A percentile compares a stretch with the other conserved stretches of the same genome.
These are phyloP conservation scores for Blepharisma stoltei DNA, from an alignment of 73 alveolate species.

Conservation along the genomic window DNA sequence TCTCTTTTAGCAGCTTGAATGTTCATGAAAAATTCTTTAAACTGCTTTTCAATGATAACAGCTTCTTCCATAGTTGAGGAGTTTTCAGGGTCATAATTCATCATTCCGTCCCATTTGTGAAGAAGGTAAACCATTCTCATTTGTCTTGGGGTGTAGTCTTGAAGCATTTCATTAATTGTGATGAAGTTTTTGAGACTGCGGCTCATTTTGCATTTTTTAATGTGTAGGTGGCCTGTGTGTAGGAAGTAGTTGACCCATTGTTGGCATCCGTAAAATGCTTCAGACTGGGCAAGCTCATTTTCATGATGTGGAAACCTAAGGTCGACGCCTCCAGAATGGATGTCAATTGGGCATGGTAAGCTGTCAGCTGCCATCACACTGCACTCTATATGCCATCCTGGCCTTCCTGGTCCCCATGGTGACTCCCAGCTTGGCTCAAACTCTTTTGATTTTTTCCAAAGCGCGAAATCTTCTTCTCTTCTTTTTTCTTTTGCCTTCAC, in stretches of 20 bases:
- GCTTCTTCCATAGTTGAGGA: conserved; percentile 81
- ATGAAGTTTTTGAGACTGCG: conserved; percentile 97
- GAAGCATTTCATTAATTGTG: conserved; percentile 83
- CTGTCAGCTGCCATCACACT: conserved; percentile 87
- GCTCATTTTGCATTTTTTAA: conserved; percentile 96
- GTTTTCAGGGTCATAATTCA: conserved; percentile 74
- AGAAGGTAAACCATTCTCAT: conserved; percentile 87
- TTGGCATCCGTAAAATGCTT: conserved; percentile 82
- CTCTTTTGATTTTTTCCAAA: conserved; percentile 97
- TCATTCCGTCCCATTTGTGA: conserved; percentile 87
- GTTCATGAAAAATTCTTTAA: conserved; percentile 79
- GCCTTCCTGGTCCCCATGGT: conserved; percentile 98
- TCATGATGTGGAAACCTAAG: conserved; percentile 90
- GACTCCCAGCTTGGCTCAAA: conserved; percentile 99
- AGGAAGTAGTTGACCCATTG: conserved; percentile 99
- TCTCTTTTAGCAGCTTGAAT: conserved; percentile 71
- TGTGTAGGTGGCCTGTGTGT: conserved; percentile 99
- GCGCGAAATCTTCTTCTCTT: conserved; percentile 92
- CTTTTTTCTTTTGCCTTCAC: conserved; percentile 83
- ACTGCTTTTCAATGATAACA: conserved; percentile 77
- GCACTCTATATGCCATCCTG: conserved; percentile 99
- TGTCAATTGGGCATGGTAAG: conserved; percentile 85
- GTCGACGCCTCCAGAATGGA: conserved; percentile 92
- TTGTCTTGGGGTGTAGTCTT: conserved; percentile 76
- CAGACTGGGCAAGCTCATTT: conserved; percentile 93